Conservation (phyloP, 1,284 basidiomycete genomes). For the Pseudozyma sp. region DNA sequence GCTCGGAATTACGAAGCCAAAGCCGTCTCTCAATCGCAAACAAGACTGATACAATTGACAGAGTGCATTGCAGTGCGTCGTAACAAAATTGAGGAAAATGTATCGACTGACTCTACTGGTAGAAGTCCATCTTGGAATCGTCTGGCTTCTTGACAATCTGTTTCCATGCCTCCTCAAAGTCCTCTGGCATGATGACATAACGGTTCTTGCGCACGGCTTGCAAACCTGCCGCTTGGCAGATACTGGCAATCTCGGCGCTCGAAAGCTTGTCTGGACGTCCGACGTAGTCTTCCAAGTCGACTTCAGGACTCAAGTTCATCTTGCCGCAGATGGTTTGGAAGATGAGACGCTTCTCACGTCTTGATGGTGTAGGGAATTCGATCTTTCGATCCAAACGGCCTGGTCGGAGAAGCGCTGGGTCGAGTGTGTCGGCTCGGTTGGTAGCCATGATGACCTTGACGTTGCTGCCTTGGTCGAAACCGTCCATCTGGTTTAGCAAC, state of each 20-base stretch:
- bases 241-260: slow-evolving; percentile 93
- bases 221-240: slow-evolving; percentile 96
- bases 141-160: slow-evolving; percentile 68
- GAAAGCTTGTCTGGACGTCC: slow-evolving; percentile 95
- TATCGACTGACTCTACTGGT: slow-evolving; percentile 43
- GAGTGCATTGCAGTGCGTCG: slow-evolving; percentile 21
- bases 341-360: slow-evolving; percentile 94
- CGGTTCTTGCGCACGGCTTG: slow-evolving; percentile 99
- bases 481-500: slow-evolving; percentile 99
- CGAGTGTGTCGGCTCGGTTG: slow-evolving; percentile 68
- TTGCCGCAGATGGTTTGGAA: slow-evolving; percentile 98
- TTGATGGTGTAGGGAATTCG: slow-evolving; percentile 93
- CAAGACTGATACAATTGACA: too few relatives aligned
- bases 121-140: slow-evolving; percentile 67
- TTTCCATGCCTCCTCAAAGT: slow-evolving; percentile 80
- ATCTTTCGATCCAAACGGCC: slow-evolving; percentile 99
- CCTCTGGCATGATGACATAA: slow-evolving; percentile 93
- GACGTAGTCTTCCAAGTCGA: slow-evolving; percentile 98
- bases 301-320: slow-evolving; percentile 98
- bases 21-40: background rate
- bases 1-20: background rate
- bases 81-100: background rate
- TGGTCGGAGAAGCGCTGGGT: slow-evolving; percentile 95
- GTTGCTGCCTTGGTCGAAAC: slow-evolving; percentile 98
- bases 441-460: slow-evolving; percentile 78